These are phyloP conservation scores for Albizia julibrissin DNA, from an alignment of 306 rosid species.

Conservation along the genomic window DNA sequence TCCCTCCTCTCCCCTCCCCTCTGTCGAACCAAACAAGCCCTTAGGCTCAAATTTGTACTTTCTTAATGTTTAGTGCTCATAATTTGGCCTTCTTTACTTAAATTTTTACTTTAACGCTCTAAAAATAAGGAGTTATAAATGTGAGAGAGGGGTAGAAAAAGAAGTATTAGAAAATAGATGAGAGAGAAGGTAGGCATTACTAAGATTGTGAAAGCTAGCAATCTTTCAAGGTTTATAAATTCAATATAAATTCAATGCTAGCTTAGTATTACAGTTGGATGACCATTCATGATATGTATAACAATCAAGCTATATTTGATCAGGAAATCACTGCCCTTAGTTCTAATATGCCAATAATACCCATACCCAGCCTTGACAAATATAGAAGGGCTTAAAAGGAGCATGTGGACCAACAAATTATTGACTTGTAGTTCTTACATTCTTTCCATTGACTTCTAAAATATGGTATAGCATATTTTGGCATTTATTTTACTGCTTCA, in stretches of 20 bases:
- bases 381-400: background rate
- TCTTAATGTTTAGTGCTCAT: background rate
- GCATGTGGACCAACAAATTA: background rate
- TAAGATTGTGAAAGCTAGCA: background rate
- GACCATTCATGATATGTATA: background rate
- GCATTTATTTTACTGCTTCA: background rate
- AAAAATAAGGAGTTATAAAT: too few species aligned
- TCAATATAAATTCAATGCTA: too few species aligned
- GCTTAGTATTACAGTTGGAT: too few species aligned
- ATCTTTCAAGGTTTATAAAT: background rate
- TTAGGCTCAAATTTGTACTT: background rate
- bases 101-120: too few species aligned
- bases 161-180: background rate
- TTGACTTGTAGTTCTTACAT: background rate
- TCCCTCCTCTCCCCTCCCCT: too few species aligned
- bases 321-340: background rate
- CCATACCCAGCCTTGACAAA: background rate
- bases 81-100: background rate
- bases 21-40: too few species aligned
- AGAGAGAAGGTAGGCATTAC: background rate
- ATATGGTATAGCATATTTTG: background rate
- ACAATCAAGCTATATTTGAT: background rate
- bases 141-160: background rate
- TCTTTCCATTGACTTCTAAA: background rate
- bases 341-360: background rate